phyloP scores from a whole-genome alignment of 805 yeast species.

The Saccharomycopsis babjevae region DNA sequence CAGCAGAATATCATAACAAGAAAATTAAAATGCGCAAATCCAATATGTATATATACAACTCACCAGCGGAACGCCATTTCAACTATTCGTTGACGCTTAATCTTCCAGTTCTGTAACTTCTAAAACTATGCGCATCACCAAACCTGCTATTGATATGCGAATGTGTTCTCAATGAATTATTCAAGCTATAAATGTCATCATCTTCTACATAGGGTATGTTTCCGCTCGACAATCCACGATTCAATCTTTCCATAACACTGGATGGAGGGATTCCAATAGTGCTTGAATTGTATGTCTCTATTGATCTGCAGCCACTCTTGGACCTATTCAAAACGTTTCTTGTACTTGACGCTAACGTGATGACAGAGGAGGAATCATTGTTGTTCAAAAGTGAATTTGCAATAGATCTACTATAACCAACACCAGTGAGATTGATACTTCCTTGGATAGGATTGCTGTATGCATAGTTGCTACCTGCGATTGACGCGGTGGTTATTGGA shows the following conservation, averaged over 20 bases:
- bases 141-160: constrained; percentile 1
- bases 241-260: constrained; percentile 17
- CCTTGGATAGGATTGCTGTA: constrained; percentile 4
- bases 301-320: constrained; percentile 16
- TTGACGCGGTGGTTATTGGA: constrained; percentile 4
- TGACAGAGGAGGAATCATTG: constrained; percentile 15
- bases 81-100: background rate
- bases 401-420: constrained; percentile 7
- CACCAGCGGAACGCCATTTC: too few species aligned
- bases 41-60: background rate
- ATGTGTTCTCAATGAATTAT: constrained; percentile 11
- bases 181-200: constrained; percentile 16
- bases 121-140: constrained; percentile 10
- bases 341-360: constrained; percentile 16
- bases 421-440: background rate
- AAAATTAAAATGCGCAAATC: background rate
- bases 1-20: background rate
- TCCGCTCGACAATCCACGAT: background rate
- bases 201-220: background rate
- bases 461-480: constrained; percentile 2
- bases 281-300: constrained; percentile 18
- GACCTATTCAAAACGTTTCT: constrained; percentile 15
- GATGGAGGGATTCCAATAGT: constrained; percentile 19
- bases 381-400: constrained; percentile 11
- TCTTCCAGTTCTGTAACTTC: constrained; percentile 12